Evolutionary conservation across 2,329 filamentous ascomycete species (phyloP).

Genomic region (Beauveria pseudobassiana): DNA sequence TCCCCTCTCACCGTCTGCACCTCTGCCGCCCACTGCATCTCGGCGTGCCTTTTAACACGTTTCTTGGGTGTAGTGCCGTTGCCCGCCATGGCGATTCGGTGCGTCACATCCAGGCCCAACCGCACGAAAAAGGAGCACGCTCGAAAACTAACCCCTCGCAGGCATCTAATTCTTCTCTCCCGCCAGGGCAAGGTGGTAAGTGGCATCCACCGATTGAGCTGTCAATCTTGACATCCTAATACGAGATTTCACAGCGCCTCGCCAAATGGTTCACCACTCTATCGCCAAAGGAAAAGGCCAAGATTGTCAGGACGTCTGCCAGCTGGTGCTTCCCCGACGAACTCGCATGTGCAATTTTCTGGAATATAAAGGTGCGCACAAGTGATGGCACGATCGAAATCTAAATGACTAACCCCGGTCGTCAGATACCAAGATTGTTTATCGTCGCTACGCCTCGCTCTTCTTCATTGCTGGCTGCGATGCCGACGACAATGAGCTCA

Average conservation of each 20-base stretch:
- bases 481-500: slow-evolving; percentile 96
- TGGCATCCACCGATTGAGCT: slow-evolving; percentile 18
- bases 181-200: slow-evolving; percentile 98
- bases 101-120: slow-evolving; percentile 18
- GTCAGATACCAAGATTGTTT: slow-evolving; percentile 94
- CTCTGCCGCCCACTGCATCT: slow-evolving; percentile 13
- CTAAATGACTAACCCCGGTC: neutral
- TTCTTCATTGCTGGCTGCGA: slow-evolving; percentile 99
- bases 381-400: neutral
- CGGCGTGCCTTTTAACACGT: neutral
- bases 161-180: slow-evolving; percentile 95
- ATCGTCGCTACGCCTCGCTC: slow-evolving; percentile 94
- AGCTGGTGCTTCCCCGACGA: slow-evolving; percentile 88
- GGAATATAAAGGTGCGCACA: slow-evolving; percentile 81
- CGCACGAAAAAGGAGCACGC: slow-evolving; percentile 2
- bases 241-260: slow-evolving; percentile 59
- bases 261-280: slow-evolving; percentile 99
- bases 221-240: slow-evolving; percentile 13
- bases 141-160: slow-evolving; percentile 30
- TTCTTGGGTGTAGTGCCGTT: slow-evolving; percentile 14
- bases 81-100: slow-evolving; percentile 38
- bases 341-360: slow-evolving; percentile 99
- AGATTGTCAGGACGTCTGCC: slow-evolving; percentile 99
- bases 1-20: slow-evolving; percentile 12
- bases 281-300: slow-evolving; percentile 96